A percentile compares a stretch with the other conserved stretches of the same genome.
Conservation (phyloP, 805 yeast species). For the Candida quercuum region DNA sequence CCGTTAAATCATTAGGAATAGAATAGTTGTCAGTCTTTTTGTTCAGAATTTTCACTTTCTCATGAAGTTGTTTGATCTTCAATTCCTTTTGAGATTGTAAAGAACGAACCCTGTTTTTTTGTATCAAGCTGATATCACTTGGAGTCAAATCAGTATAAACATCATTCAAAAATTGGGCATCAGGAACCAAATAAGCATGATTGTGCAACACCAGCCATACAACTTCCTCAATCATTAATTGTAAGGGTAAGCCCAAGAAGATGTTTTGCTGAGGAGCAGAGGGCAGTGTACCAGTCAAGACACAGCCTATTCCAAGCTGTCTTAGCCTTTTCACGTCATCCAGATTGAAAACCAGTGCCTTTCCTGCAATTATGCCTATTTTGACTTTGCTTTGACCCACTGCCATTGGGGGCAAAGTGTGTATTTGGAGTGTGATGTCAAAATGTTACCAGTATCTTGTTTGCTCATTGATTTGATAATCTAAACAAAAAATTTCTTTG, state of each 20-base stretch:
- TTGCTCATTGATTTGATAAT: too few species aligned
- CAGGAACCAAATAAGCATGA: slow-evolving; percentile 38
- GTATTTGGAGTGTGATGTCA: too few species aligned
- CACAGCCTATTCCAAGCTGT: slow-evolving; percentile 64
- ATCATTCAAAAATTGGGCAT: slow-evolving; percentile 26
- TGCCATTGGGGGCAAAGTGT: too few species aligned
- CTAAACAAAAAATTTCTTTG: too few species aligned
- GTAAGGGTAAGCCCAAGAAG: slow-evolving; percentile 80
- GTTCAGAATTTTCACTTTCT: background rate
- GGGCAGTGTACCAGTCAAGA: slow-evolving; percentile 77
- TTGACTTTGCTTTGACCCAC: too few species aligned
- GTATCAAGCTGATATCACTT: slow-evolving; percentile 13
- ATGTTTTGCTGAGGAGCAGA: slow-evolving; percentile 90
- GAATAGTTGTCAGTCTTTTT: slow-evolving; percentile 1
- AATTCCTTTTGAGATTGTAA: slow-evolving; percentile 4
- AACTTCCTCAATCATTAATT: slow-evolving; percentile 68
- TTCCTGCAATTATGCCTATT: slow-evolving; percentile 33
- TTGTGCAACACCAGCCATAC: slow-evolving; percentile 50
- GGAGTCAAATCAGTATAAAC: slow-evolving; percentile 8
- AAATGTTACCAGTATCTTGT: too few species aligned
- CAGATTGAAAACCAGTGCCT: slow-evolving; percentile 55
- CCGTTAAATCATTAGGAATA: slow-evolving; percentile 6
- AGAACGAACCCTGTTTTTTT: slow-evolving; percentile 2
- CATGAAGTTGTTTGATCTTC: slow-evolving; percentile 6
- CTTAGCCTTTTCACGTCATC: slow-evolving; percentile 51